These are phyloP conservation scores for Leptographium radiaticola DNA, from an alignment of 2,329 filamentous ascomycete species.

Conservation along the genomic window DNA sequence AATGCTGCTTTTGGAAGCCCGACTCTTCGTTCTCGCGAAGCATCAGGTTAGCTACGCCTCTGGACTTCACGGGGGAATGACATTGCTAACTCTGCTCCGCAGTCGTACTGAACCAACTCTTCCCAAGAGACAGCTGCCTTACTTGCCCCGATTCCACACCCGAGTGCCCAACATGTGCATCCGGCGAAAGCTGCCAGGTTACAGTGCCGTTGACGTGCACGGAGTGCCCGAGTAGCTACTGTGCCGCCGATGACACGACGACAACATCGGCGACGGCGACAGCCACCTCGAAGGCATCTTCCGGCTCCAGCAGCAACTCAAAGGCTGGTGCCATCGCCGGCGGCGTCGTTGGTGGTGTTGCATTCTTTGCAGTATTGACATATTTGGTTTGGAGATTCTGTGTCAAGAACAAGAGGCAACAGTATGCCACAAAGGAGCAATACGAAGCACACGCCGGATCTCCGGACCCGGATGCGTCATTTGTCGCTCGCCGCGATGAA, in stretches of 20 bases:
- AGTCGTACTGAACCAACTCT: conserved; percentile 18
- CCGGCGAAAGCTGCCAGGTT: conserved; percentile 30
- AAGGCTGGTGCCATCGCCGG: conserved; percentile 81
- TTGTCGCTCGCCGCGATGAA: conserved; percentile 40
- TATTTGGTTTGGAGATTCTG: conserved; percentile 82
- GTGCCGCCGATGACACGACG: conserved; percentile 18
- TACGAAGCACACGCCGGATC: conserved; percentile 38
- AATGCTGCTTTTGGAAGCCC: not conserved
- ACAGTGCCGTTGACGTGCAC: conserved; percentile 31
- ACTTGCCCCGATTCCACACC: conserved; percentile 28
- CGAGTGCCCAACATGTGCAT: conserved; percentile 32
- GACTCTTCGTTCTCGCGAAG: not conserved
- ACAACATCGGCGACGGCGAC: conserved; percentile 10
- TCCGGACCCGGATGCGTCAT: conserved; percentile 36
- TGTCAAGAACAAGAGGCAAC: conserved; percentile 65
- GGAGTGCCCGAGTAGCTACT: conserved; percentile 34
- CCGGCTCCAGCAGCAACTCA: conserved; percentile 21
- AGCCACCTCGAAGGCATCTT: conserved; percentile 11
- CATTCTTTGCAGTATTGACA: conserved; percentile 57
- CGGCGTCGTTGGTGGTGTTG: conserved; percentile 75
- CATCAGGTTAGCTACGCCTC: not conserved
- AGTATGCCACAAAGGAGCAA: conserved; percentile 29
- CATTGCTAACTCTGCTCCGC: not conserved
- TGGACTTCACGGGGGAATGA: not conserved
- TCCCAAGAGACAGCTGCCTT: conserved; percentile 30